A percentile compares a stretch with the other conserved stretches of the same genome.
phyloP scores from a whole-genome alignment of 495 filamentous ascomycete genomes.

The Xylaria castorea region DNA sequence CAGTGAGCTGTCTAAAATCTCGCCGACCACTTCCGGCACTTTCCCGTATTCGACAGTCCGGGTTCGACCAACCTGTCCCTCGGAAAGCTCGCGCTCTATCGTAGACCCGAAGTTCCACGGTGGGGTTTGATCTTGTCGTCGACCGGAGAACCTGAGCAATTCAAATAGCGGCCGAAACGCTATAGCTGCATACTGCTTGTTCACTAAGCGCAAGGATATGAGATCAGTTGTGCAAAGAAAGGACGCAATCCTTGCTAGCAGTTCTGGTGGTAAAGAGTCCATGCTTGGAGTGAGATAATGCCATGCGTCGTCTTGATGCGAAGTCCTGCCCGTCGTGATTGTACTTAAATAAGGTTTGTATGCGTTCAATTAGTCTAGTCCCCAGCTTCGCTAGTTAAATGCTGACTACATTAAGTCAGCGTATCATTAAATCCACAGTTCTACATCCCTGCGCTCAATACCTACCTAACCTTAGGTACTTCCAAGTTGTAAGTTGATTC shows the following conservation, averaged over 20 bases:
- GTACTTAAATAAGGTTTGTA: neutral
- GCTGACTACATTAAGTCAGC: no score
- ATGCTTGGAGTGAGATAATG: neutral
- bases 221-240: conserved; percentile 15
- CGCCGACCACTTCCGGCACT: conserved; percentile 14
- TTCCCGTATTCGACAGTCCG: conserved; percentile 19
- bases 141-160: conserved; percentile 15
- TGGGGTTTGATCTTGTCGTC: conserved; percentile 1
- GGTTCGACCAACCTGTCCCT: neutral
- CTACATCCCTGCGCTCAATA: no score
- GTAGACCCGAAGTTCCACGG: conserved; percentile 8
- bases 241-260: neutral
- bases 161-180: conserved; percentile 18
- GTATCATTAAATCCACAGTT: no score
- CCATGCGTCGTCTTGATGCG: neutral
- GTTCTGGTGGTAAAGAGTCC: conserved; percentile 18
- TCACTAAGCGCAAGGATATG: conserved; percentile 15
- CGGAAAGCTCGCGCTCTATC: neutral
- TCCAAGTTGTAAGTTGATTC: no score
- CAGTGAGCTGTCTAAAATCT: conserved; percentile 6
- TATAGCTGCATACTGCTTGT: conserved; percentile 2
- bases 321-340: neutral
- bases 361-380: no score
- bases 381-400: no score
- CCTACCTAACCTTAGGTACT: no score